Evolutionary conservation across 1,139 yeast species (phyloP).

Genomic region (Magnusiomyces tetraspermus): DNA sequence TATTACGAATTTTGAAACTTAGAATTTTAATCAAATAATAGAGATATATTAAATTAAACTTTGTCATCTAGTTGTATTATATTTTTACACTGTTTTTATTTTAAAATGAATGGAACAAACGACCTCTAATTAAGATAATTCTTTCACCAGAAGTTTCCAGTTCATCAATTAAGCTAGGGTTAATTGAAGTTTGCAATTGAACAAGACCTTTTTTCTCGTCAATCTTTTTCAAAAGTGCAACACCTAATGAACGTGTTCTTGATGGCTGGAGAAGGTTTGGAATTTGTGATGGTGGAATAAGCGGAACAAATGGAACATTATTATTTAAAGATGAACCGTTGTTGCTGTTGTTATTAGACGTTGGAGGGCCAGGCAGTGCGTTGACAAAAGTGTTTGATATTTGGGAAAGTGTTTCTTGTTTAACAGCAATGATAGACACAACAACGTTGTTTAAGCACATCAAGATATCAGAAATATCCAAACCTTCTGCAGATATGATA

Average conservation of each 20-base stretch:
- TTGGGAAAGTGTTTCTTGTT: slow-evolving; percentile 6
- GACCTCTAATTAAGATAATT: slow-evolving; percentile 51
- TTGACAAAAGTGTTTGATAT: background rate
- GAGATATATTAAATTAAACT: background rate
- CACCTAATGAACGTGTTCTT: slow-evolving; percentile 23
- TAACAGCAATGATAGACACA: slow-evolving; percentile 23
- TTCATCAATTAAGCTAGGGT: slow-evolving; percentile 18
- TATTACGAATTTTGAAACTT: background rate
- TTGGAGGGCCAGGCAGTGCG: background rate
- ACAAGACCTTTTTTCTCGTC: slow-evolving; percentile 36
- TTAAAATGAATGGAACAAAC: slow-evolving; percentile 49
- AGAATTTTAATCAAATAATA: background rate
- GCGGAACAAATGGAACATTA: background rate
- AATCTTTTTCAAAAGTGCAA: slow-evolving; percentile 41
- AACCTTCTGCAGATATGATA: slow-evolving; percentile 26
- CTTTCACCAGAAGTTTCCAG: slow-evolving; percentile 15
- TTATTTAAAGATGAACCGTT: background rate
- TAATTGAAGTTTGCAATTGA: slow-evolving; percentile 51
- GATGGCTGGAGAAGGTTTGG: background rate
- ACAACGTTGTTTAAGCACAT: slow-evolving; percentile 27
- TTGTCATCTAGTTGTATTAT: background rate
- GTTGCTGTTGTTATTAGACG: background rate
- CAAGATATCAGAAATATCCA: slow-evolving; percentile 21
- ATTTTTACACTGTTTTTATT: slow-evolving; percentile 33
- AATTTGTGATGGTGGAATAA: background rate